Evolutionary conservation across 2,329 filamentous ascomycete species (phyloP).

Genomic region (Fusarium redolens): DNA sequence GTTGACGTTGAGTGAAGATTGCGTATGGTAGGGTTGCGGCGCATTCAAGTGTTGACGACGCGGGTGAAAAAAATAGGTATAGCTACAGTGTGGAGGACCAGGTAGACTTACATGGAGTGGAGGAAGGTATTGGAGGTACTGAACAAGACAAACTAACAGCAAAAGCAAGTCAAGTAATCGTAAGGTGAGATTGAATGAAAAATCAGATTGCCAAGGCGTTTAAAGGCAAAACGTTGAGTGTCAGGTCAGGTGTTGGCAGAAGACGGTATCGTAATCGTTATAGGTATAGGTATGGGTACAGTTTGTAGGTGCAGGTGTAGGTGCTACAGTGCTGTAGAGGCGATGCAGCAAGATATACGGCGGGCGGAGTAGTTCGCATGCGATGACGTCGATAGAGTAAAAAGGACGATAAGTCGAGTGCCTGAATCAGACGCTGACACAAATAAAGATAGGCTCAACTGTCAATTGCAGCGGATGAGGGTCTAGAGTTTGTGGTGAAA

Average conservation of each 20-base stretch:
- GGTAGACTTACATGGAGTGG: not conserved
- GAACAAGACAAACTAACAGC: constrained; percentile 26
- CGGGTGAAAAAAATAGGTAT: constrained; percentile 29
- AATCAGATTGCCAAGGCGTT: constrained; percentile 40
- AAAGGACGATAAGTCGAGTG: not conserved
- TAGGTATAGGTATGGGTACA: constrained; percentile 5
- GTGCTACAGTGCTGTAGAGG: constrained; percentile 1
- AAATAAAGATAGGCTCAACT: constrained; percentile 10
- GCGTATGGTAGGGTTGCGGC: constrained; percentile 33
- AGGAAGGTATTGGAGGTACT: constrained; percentile 1
- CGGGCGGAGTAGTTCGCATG: constrained; percentile 22
- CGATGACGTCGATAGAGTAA: constrained; percentile 34
- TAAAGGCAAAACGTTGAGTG: constrained; percentile 37
- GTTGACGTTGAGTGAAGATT: constrained; percentile 20
- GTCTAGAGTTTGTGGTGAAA: constrained; percentile 29
- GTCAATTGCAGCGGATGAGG: constrained; percentile 27
- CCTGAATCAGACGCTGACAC: constrained; percentile 3
- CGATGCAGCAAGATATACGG: not conserved
- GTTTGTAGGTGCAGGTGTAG: not conserved
- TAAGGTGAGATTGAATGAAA: constrained; percentile 25
- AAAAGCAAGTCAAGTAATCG: constrained; percentile 18
- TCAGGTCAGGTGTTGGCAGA: constrained; percentile 20
- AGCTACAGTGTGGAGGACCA: constrained; percentile 26
- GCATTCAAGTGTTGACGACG: constrained; percentile 33
- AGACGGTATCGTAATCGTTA: constrained; percentile 28